Conservation (phyloP, 23 red algal species). For the Pyropia haitanensis region DNA sequence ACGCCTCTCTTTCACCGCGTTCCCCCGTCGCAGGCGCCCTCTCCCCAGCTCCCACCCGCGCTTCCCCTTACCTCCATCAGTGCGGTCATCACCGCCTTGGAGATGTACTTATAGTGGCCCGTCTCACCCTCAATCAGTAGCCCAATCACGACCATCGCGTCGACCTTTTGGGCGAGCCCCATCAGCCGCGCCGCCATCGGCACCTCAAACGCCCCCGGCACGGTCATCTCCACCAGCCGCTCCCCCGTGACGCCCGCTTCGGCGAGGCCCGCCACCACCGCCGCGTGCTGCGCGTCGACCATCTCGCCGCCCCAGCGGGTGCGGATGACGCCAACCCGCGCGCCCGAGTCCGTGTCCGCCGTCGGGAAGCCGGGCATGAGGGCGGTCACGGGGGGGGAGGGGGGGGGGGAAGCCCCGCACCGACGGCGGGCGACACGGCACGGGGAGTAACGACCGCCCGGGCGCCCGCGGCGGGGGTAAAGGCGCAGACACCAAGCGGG, state of each 20-base stretch:
- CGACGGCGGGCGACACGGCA: too few relatives aligned
- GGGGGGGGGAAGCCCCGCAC: too few relatives aligned
- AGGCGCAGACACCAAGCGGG: too few relatives aligned
- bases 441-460: too few relatives aligned
- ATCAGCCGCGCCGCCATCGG: conserved; percentile 38
- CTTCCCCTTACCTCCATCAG: conserved; percentile 14
- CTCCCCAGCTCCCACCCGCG: too few relatives aligned
- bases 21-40: too few relatives aligned
- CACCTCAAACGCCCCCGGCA: conserved; percentile 51
- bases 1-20: too few relatives aligned
- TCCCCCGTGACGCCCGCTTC: conserved; percentile 3
- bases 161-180: conserved; percentile 33
- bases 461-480: too few relatives aligned
- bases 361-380: conserved; percentile 7
- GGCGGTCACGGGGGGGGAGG: too few relatives aligned
- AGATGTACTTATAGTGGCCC: conserved; percentile 41
- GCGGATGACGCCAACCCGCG: conserved; percentile 24
- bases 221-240: conserved; percentile 35
- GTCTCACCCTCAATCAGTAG: conserved; percentile 59
- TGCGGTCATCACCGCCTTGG: conserved; percentile 15
- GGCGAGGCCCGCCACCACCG: conserved; percentile 5
- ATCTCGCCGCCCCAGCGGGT: conserved; percentile 34
- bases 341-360: too few relatives aligned
- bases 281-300: conserved; percentile 11
- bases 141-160: conserved; percentile 37